Evolutionary conservation across 768 basidiomycete genomes (phyloP), one percentile per base, ranked within the genome.

Genomic region (Kwoniella shandongensis): DNA sequence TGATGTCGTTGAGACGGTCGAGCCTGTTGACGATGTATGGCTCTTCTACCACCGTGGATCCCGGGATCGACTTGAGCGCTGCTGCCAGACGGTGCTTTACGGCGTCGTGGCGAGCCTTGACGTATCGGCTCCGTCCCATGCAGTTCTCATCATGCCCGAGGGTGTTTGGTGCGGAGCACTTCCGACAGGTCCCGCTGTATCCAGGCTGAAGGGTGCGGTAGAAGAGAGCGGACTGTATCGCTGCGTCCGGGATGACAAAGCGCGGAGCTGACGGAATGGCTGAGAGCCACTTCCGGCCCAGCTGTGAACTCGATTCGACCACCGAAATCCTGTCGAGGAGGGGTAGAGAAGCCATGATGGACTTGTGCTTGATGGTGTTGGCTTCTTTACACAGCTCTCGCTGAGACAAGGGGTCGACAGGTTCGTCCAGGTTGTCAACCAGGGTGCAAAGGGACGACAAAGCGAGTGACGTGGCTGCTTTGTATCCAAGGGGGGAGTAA

Each of bases 71-170:
- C 41, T 7, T 18, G 7, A 42, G n/a, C 6, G 41, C 41, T 10
- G 11, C 10, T n/a, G 47, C 25, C 10, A 49, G 4, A 3, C 27
- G 27, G 18, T 29, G 13, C 32, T 45, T 54, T 7, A 44, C 52
- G 18, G 27, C 15, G 11, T 54, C 42, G 27, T 54, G 52, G 13
- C 52, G 39, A 32, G 38, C 4, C 15, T n/a, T 27, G 18, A 4
- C 17, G 23, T 7, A 54, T 6, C 22, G 13, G 3, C 20, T 8
- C 3, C 40, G 20, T 4, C 20, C 10, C 15, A 29, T 27, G 27
- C 52, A 54, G 20, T 18, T 25, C 30, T 54, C 52, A 22, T 54
- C 52, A 26, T 54, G 52, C 17, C 39, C 40, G 3, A 23, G 6
- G 2, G 10, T 22, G 22, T 54, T 54, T 10, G 40, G 40, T 12